A percentile compares a stretch with the other conserved stretches of the same genome.
Evolutionary conservation across 371 early-diverging fungal genomes (phyloP).

Genomic region (Apophysomyces variabilis): DNA sequence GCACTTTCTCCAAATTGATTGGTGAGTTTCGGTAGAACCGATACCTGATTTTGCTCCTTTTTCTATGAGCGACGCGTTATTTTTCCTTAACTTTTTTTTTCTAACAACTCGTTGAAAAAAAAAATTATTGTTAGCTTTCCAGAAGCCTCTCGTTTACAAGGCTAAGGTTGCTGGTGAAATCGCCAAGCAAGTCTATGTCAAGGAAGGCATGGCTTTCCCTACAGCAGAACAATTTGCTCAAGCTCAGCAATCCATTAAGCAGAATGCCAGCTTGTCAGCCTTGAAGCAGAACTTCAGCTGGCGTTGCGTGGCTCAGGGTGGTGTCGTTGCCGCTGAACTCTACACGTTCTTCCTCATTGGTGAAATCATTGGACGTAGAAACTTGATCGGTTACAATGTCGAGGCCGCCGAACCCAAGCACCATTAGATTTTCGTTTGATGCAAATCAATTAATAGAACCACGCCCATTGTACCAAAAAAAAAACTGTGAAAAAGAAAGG

Average conservation of each 20-base stretch:
- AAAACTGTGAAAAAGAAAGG: too few species aligned
- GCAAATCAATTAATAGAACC: slow-evolving; percentile 2
- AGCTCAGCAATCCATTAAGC: slow-evolving; percentile 57
- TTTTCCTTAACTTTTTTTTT: not conserved
- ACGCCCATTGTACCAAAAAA: not conserved
- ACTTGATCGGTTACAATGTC: slow-evolving; percentile 73
- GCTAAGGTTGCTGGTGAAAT: slow-evolving; percentile 69
- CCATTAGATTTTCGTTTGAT: slow-evolving; percentile 23
- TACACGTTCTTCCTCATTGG: slow-evolving; percentile 76
- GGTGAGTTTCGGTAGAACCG: slow-evolving; percentile 23
- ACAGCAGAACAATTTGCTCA: slow-evolving; percentile 57
- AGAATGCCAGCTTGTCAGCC: slow-evolving; percentile 50
- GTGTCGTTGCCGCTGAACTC: slow-evolving; percentile 67
- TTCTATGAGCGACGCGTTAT: not conserved
- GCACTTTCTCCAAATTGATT: slow-evolving; percentile 38
- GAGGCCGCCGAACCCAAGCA: slow-evolving; percentile 54
- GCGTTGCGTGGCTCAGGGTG: slow-evolving; percentile 54
- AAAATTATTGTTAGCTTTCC: slow-evolving; percentile 31
- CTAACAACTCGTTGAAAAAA: not conserved
- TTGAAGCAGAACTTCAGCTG: slow-evolving; percentile 57
- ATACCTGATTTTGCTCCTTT: not conserved
- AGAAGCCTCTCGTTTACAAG: slow-evolving; percentile 61
- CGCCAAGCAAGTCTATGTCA: slow-evolving; percentile 73
- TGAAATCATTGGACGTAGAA: slow-evolving; percentile 77
- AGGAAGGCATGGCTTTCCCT: slow-evolving; percentile 74